phyloP scores from a whole-genome alignment of 2,329 filamentous ascomycete genomes.

The Truncatella angustata region DNA sequence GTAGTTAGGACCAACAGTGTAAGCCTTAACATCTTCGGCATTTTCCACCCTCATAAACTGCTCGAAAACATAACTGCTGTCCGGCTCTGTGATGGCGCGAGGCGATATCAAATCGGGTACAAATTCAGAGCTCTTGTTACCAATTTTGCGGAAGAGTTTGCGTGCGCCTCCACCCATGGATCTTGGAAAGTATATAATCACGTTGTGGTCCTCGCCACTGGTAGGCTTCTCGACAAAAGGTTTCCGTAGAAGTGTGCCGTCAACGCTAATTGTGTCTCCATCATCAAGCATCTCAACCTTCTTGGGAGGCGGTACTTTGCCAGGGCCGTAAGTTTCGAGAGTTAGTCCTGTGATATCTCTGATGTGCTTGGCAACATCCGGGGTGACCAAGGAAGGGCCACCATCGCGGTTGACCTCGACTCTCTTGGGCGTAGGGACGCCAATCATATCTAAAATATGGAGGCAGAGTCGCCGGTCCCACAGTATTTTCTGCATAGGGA shows the following conservation, averaged over 20 bases:
- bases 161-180: slow-evolving; percentile 85
- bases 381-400: slow-evolving; percentile 73
- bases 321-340: slow-evolving; percentile 68
- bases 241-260: slow-evolving; percentile 78
- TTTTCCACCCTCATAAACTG: slow-evolving; percentile 97
- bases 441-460: slow-evolving; percentile 81
- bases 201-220: slow-evolving; percentile 98
- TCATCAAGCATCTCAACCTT: slow-evolving; percentile 86
- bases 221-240: slow-evolving; percentile 98
- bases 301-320: slow-evolving; percentile 51
- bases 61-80: slow-evolving; percentile 91
- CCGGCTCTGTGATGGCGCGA: slow-evolving; percentile 75
- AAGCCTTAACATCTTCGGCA: slow-evolving; percentile 96
- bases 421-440: slow-evolving; percentile 83
- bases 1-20: slow-evolving; percentile 89
- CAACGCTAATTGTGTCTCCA: slow-evolving; percentile 82
- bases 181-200: slow-evolving; percentile 93
- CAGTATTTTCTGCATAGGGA: slow-evolving; percentile 94
- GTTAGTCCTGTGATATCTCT: slow-evolving; percentile 76
- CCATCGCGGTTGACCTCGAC: slow-evolving; percentile 93
- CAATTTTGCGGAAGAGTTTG: slow-evolving; percentile 92
- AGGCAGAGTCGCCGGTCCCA: slow-evolving; percentile 95
- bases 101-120: slow-evolving; percentile 75
- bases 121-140: slow-evolving; percentile 98
- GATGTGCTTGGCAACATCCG: slow-evolving; percentile 78